These are phyloP conservation scores for Kuraishia hungarica DNA, from an alignment of 805 yeast species.

Conservation along the genomic window DNA sequence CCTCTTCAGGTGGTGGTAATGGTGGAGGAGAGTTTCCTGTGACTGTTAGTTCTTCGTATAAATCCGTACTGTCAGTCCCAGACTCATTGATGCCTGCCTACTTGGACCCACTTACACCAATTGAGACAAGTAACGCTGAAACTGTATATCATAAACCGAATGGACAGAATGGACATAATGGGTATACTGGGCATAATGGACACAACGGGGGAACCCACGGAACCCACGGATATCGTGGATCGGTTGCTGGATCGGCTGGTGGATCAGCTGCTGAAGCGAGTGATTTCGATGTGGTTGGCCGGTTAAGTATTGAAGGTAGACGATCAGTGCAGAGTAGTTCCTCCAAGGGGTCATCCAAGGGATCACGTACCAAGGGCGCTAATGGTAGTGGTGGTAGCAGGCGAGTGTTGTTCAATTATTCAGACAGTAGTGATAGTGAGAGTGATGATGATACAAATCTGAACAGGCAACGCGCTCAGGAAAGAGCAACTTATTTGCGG, in stretches of 20 bases:
- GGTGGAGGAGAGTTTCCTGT: neutral
- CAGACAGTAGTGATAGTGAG: neutral
- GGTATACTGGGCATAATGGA: too few relatives aligned
- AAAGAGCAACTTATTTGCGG: neutral
- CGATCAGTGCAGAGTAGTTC: neutral
- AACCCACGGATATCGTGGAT: too few relatives aligned
- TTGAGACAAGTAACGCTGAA: neutral
- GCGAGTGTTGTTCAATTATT: neutral
- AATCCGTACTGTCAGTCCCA: neutral
- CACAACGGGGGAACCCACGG: too few relatives aligned
- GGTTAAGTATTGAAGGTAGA: neutral
- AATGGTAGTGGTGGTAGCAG: neutral
- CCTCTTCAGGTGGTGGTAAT: too few relatives aligned
- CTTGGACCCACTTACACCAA: neutral
- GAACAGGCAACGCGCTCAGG: neutral
- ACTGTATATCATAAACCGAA: too few relatives aligned
- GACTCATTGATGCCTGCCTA: neutral
- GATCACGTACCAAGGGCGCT: neutral
- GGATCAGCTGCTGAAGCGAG: neutral
- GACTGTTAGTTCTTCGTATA: neutral
- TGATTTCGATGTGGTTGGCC: neutral
- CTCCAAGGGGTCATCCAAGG: neutral
- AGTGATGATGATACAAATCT: neutral
- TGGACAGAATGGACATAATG: too few relatives aligned
- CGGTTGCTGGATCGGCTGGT: neutral